A percentile compares a stretch with the other conserved stretches of the same genome.
phyloP scores from a whole-genome alignment of 2,329 filamentous ascomycete species.

The Microdochium nivale region DNA sequence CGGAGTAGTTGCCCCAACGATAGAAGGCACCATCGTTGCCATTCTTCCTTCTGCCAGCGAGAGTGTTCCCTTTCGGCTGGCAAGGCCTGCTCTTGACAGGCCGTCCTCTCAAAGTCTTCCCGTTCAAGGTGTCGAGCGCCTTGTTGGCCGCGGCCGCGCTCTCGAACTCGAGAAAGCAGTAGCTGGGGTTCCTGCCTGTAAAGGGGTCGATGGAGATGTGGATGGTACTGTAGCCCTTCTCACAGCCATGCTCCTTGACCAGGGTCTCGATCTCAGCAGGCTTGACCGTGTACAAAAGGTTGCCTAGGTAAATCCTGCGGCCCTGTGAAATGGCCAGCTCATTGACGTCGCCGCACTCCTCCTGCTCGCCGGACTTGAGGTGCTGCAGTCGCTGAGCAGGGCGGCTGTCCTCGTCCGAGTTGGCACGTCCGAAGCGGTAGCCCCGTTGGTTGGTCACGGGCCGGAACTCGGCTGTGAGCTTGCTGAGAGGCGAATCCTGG shows the following conservation, averaged over 20 bases:
- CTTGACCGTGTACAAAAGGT: constrained; percentile 48
- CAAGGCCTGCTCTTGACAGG: constrained; percentile 57
- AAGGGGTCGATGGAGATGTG: constrained; percentile 63
- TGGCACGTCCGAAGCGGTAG: background rate
- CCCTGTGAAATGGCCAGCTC: constrained; percentile 17
- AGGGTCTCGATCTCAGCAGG: constrained; percentile 25
- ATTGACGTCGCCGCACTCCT: constrained; percentile 2
- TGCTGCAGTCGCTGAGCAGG: background rate
- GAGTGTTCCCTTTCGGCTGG: constrained; percentile 37
- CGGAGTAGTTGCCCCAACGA: constrained; percentile 36
- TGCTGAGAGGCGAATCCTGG: background rate
- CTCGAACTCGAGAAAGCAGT: constrained; percentile 65
- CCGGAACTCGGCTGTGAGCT: background rate
- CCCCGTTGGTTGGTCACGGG: background rate
- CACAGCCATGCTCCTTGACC: constrained; percentile 22
- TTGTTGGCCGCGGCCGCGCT: constrained; percentile 45
- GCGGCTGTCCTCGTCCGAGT: background rate
- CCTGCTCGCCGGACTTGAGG: background rate
- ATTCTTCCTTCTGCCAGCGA: constrained; percentile 9
- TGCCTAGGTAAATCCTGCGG: constrained; percentile 54
- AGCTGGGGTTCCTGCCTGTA: constrained; percentile 61
- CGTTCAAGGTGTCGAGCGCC: constrained; percentile 49
- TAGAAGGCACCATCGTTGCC: constrained; percentile 19
- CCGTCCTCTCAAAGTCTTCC: constrained; percentile 45
- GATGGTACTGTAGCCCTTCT: constrained; percentile 38